A percentile compares a stretch with the other conserved stretches of the same genome.
Conservation (phyloP, 345 rosid genomes). For the Physaria fendleri region DNA sequence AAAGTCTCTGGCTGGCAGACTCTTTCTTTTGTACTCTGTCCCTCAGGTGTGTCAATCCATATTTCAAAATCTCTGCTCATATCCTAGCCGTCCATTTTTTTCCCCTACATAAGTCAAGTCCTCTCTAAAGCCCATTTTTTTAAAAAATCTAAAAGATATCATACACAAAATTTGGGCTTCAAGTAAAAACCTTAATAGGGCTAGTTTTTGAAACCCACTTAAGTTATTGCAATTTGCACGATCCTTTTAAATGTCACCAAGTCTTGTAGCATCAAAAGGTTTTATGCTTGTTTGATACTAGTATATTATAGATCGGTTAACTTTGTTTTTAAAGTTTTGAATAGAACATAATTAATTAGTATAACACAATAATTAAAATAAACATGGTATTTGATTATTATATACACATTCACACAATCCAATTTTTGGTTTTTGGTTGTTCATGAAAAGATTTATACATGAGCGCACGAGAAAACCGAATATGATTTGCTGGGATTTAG, state of each 20-base stretch:
- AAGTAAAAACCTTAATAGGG: neutral
- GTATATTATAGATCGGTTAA: neutral
- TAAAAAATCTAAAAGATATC: neutral
- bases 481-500: conserved; percentile 14
- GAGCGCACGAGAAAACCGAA: neutral
- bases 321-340: neutral
- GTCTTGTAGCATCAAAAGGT: neutral
- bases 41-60: conserved; percentile 31
- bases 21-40: conserved; percentile 30
- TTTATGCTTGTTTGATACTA: neutral
- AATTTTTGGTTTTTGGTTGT: neutral
- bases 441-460: neutral
- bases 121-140: conserved; percentile 2
- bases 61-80: conserved; percentile 15
- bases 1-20: conserved; percentile 30
- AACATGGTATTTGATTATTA: too few species aligned
- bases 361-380: too few species aligned
- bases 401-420: too few species aligned
- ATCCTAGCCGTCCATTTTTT: conserved; percentile 22
- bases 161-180: neutral
- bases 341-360: neutral
- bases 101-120: neutral
- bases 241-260: neutral
- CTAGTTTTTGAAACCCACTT: neutral
- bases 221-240: neutral